Conservation (phyloP, 1,139 yeast species). For the Candida sojae region DNA sequence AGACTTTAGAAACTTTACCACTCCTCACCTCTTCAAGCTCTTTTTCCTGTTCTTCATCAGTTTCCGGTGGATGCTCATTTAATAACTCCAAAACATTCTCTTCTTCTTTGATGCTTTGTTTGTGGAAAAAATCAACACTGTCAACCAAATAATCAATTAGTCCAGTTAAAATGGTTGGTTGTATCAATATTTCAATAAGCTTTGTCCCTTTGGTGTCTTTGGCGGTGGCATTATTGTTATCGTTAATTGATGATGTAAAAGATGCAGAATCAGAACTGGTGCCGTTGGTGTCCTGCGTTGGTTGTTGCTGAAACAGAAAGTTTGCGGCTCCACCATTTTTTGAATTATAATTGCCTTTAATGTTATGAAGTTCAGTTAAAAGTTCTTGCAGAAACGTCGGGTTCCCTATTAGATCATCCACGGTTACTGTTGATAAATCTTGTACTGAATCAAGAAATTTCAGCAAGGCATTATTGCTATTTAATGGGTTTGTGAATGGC, state of each 20-base stretch:
- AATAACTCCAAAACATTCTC: slow-evolving; percentile 19
- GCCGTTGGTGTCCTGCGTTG: neutral
- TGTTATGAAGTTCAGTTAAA: slow-evolving; percentile 40
- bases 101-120: slow-evolving; percentile 26
- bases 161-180: slow-evolving; percentile 48
- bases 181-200: slow-evolving; percentile 44
- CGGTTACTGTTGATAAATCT: slow-evolving; percentile 36
- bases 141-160: slow-evolving; percentile 35
- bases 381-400: slow-evolving; percentile 41
- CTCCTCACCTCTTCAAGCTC: slow-evolving; percentile 14
- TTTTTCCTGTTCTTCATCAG: slow-evolving; percentile 14
- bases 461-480: slow-evolving; percentile 42
- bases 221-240: slow-evolving; percentile 21
- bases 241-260: slow-evolving; percentile 39
- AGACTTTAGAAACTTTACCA: slow-evolving; percentile 5
- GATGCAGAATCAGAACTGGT: slow-evolving; percentile 33
- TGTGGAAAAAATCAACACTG: slow-evolving; percentile 43
- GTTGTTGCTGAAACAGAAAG: slow-evolving; percentile 35
- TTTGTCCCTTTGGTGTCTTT: slow-evolving; percentile 45
- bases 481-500: slow-evolving; percentile 48
- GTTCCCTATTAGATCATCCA: slow-evolving; percentile 37
- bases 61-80: slow-evolving; percentile 10
- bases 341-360: slow-evolving; percentile 39
- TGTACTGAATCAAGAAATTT: slow-evolving; percentile 42
- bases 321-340: slow-evolving; percentile 25